Conservation (phyloP, 106 monocot genomes). For the Xerophyta viscosa region DNA sequence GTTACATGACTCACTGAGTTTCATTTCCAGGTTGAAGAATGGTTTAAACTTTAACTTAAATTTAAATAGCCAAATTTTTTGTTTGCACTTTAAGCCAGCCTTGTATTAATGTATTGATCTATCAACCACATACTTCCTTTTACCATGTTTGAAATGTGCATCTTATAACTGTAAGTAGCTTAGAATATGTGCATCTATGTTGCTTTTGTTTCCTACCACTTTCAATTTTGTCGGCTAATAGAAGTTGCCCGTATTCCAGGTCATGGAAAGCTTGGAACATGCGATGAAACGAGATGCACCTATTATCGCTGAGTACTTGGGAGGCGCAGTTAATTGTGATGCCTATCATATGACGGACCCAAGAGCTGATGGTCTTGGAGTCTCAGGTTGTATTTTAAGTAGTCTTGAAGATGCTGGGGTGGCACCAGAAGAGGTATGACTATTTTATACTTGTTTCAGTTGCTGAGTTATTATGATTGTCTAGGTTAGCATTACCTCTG, state of each 20-base stretch:
- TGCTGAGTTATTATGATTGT: not conserved
- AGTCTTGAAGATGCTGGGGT: conserved; percentile 95
- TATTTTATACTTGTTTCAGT: not conserved
- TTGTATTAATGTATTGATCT: too few species aligned
- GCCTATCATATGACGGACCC: conserved; percentile 99
- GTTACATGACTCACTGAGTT: too few species aligned
- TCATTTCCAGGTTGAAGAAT: too few species aligned
- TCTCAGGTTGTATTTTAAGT: conserved; percentile 75
- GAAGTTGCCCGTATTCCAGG: conserved; percentile 16
- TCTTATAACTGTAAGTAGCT: too few species aligned
- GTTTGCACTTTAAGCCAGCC: too few species aligned
- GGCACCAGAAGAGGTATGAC: conserved; percentile 77
- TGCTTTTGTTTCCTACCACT: not conserved
- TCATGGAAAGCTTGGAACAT: conserved; percentile 95
- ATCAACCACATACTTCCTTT: too few species aligned
- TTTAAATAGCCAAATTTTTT: too few species aligned
- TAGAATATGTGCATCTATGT: too few species aligned
- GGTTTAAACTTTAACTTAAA: too few species aligned
- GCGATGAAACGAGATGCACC: conserved; percentile 94
- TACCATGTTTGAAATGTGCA: too few species aligned
- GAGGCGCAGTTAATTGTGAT: conserved; percentile 98
- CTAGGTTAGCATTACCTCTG: too few species aligned
- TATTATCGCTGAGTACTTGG: conserved; percentile 92
- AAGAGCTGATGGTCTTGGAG: conserved; percentile 92
- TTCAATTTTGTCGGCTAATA: not conserved